These are phyloP conservation scores for Pelargonium australe DNA, from an alignment of 441 rosid genomes.

Conservation along the genomic window DNA sequence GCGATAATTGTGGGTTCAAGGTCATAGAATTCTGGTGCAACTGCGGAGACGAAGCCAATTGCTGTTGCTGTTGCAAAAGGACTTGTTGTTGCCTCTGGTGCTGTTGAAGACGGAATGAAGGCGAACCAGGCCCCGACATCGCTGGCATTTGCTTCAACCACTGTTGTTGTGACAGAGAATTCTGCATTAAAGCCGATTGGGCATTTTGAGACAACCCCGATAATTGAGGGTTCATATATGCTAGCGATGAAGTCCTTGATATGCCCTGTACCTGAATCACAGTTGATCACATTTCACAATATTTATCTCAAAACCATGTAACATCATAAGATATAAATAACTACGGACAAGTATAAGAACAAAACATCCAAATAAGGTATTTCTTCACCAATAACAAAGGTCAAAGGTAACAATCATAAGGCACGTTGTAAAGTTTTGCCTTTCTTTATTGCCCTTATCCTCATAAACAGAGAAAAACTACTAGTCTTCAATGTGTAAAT, in stretches of 20 bases:
- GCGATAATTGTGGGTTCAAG: constrained; percentile 73
- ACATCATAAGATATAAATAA: no score
- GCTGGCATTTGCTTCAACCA: constrained; percentile 88
- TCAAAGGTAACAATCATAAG: not conserved
- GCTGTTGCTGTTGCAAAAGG: constrained; percentile 59
- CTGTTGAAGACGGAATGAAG: constrained; percentile 63
- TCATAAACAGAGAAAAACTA: no score
- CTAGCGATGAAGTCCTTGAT: constrained; percentile 66
- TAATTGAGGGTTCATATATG: constrained; percentile 59
- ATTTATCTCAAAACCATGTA: not conserved
- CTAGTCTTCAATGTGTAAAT: not conserved
- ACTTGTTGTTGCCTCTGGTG: constrained; percentile 47
- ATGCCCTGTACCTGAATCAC: constrained; percentile 54
- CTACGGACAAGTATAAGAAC: not conserved
- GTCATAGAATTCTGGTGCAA: constrained; percentile 61
- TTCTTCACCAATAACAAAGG: not conserved
- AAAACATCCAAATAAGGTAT: not conserved
- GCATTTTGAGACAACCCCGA: constrained; percentile 58
- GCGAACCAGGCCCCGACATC: constrained; percentile 63
- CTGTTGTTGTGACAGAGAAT: constrained; percentile 73
- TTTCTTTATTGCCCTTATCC: not conserved
- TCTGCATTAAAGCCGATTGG: constrained; percentile 60
- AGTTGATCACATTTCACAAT: not conserved
- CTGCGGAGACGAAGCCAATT: constrained; percentile 61
- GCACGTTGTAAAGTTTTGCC: not conserved